Base-by-base conservation (phyloP, 169 alveolate genomes). In the Cryptosporidium bovis region DNA sequence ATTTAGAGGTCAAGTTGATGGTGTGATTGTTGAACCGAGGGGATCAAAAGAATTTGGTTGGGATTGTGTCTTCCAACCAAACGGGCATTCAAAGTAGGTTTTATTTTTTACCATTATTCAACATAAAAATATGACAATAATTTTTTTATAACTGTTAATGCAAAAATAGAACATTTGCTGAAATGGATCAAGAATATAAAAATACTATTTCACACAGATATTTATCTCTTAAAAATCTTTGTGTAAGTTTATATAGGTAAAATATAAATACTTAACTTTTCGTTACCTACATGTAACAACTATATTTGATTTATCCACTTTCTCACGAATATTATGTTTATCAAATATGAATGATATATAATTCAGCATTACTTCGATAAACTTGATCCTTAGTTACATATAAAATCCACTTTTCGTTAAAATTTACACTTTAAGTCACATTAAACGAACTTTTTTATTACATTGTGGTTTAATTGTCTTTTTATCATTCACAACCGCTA, bases 21-120 rank as follows among this genome's bases (percentile, higher is more conserved):
- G 97, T 20, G 90, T 67, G 51, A 96, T 96, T 69, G 97, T 94
- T 7, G 69, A 65, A 27, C 97, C 98, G 10, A 90, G 94, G 83
- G 97, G 97, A 34, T 93, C 89, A n/a, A 91, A 90, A 8, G 51
- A 53, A 6, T 77, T 77, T 66, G 64, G 87, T 5, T 77, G 71
- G 87, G 71, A 77, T 44, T 66, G 71, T 48, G 64, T 77, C n/a
- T 77, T 77, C 64, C 44, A 77, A 50, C 87, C 87, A 5, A 48
- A 40, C 18, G 71, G 87, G 6, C 33, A 77, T 48, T 18, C 56
- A 31, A n/a, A 8, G 71, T 77, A 77, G 40, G 87, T 77, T 20
- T 60, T 24, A 0, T 5, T 29, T 13, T 4, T 40, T 40, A 20
- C 8, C 2, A 34, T 31, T 66, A 36, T 29, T 40, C 27, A 48